Evolutionary conservation across 176 grass and related monocot genomes (phyloP), one percentile per base, ranked within the genome.

Genomic region (Carex pumila): DNA sequence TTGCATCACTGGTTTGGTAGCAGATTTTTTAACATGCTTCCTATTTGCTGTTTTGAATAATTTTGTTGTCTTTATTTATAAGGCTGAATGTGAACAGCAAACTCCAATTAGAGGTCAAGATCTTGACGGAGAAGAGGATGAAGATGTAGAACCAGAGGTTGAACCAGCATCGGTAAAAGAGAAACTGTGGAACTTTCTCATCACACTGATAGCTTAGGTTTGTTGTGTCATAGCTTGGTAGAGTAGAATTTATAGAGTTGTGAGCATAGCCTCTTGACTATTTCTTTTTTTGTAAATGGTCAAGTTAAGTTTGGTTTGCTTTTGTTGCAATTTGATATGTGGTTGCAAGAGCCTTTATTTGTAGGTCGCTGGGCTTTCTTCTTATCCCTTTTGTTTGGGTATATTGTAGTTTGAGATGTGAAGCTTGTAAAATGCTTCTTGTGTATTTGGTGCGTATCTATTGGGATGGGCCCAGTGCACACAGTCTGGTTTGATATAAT

Each of bases 121-220:
- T 2, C 19, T 71, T 6, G 84, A 89, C 0, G 85, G 87, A n/a
- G 59, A 43, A 55, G 90, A 86, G 12, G 84, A 89, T 12, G 90
- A 92, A 14, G 91, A 53, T 1, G 95, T 81, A 6, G 92, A 85
- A 22, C 88, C 93, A 14, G 88, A 92, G 56, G 85, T 86, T 31
- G 61, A 80, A 67, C 54, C 80, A 43, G 85, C 84, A 36, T 90
- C 93, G 31, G 96, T 89, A 7, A 95, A 94, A 79, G 45, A 86
- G 83, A 99, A 95, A 80, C 19, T 99, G 53, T 99, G 96, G 93
- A 92, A 88, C 17, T 99, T 99, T 58, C 86, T 99, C 65, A 91
- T 95, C 65, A 99, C 93, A 70, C 91, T 83, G 9, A 83, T 83
- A 66, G 45, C 49, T 52, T 83, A 66, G 81, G 81, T 83, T 67